Evolutionary conservation across 257 asterid genomes (phyloP).

Genomic region (Solanum habrochaites): DNA sequence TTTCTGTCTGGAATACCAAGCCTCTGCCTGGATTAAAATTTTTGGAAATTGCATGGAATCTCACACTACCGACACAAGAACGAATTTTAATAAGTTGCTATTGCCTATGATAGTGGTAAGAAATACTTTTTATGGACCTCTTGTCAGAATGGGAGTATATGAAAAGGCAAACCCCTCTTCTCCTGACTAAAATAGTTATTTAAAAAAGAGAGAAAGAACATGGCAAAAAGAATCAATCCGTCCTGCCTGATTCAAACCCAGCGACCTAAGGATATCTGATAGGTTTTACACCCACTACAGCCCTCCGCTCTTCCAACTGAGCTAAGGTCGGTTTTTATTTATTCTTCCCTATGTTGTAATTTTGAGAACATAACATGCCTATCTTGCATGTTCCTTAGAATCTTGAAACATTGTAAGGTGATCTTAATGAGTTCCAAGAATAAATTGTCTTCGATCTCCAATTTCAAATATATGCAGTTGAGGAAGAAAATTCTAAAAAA

Average conservation of each 20-base stretch:
- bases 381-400: not conserved
- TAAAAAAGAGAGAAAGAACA: not conserved
- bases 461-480: not conserved
- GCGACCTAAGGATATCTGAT: slow-evolving; percentile 1
- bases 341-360: not conserved
- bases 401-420: not conserved
- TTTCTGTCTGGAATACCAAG: not conserved
- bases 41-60: no score
- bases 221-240: not conserved
- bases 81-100: no score
- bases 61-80: not conserved
- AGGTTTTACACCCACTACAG: not conserved
- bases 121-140: not conserved
- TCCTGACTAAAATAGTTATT: not conserved
- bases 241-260: not conserved
- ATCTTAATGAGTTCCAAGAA: no score
- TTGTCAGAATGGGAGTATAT: not conserved
- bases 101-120: not conserved
- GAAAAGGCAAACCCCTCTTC: not conserved
- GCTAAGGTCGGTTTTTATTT: not conserved
- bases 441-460: not conserved
- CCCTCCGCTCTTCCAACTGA: slow-evolving; percentile 1
- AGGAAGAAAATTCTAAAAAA: not conserved
- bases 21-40: not conserved
- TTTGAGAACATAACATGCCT: not conserved